phyloP scores from a whole-genome alignment of 2,329 filamentous ascomycete genomes.

The Paraconiothyrium brasiliense region DNA sequence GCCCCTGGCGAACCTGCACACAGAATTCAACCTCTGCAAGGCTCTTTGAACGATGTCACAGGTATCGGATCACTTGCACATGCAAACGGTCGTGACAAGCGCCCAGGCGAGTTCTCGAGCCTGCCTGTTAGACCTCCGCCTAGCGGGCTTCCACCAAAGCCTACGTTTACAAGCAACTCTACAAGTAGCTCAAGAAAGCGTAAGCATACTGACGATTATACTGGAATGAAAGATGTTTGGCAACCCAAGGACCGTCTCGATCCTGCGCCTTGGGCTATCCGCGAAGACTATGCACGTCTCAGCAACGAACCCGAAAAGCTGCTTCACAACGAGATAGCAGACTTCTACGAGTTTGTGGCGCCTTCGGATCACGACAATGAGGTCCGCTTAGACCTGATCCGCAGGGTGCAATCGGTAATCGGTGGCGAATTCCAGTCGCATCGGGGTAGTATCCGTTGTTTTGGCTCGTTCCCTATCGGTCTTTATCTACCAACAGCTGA shows the following conservation, averaged over 20 bases:
- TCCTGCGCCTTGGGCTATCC: conserved; percentile 60
- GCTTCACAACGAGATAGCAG: conserved; percentile 88
- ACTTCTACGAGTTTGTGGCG: conserved; percentile 86
- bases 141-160: conserved; percentile 20
- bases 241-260: conserved; percentile 43
- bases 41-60: conserved; percentile 34
- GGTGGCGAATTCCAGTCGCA: conserved; percentile 37
- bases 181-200: conserved; percentile 65
- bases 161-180: neutral
- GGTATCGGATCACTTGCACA: conserved; percentile 19
- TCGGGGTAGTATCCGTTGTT: conserved; percentile 72
- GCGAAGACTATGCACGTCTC: conserved; percentile 64
- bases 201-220: conserved; percentile 63
- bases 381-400: conserved; percentile 76
- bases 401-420: conserved; percentile 71
- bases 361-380: conserved; percentile 80
- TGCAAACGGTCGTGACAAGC: neutral
- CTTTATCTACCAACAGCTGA: conserved; percentile 80
- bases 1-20: neutral
- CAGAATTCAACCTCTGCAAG: conserved; percentile 22
- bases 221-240: conserved; percentile 56
- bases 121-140: conserved; percentile 19
- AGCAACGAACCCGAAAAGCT: conserved; percentile 61
- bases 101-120: conserved; percentile 12
- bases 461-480: conserved; percentile 94